phyloP scores from a whole-genome alignment of 2,329 filamentous ascomycete genomes.

The Colletotrichum sp. region DNA sequence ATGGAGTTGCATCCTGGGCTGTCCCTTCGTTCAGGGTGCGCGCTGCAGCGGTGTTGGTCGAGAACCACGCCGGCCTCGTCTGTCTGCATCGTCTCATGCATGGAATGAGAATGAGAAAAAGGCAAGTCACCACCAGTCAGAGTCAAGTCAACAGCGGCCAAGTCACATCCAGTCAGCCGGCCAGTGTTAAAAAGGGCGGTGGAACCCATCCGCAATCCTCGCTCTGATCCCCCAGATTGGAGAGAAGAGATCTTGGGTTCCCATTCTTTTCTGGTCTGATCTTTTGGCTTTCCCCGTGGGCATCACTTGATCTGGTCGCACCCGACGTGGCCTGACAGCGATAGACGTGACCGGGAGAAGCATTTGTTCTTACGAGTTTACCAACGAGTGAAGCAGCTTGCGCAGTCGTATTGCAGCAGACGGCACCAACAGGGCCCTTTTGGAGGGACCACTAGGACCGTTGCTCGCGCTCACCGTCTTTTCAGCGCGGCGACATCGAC shows the following conservation, averaged over 20 bases:
- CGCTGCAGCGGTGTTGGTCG: neutral
- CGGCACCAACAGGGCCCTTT: neutral
- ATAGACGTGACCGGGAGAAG: neutral
- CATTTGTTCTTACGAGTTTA: neutral
- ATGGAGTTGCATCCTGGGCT: neutral
- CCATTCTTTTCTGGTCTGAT: neutral
- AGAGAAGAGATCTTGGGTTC: neutral
- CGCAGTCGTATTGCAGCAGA: conserved; percentile 9
- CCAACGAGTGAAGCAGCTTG: neutral
- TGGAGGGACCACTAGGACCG: neutral
- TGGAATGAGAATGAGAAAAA: neutral
- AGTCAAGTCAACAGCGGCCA: neutral
- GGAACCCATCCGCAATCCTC: neutral
- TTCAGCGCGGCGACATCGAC: neutral
- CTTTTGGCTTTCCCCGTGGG: neutral
- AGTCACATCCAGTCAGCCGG: neutral
- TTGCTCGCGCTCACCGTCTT: conserved; percentile 16
- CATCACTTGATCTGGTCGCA: neutral
- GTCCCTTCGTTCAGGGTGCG: neutral
- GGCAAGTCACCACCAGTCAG: neutral
- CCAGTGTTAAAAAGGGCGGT: neutral
- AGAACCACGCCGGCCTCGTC: neutral
- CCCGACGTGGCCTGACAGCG: conserved; percentile 6
- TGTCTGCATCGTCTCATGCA: conserved; percentile 2
- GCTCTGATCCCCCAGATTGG: neutral